phyloP scores from a whole-genome alignment of 2,329 filamentous ascomycete species.

The Rutstroemia sp. region DNA sequence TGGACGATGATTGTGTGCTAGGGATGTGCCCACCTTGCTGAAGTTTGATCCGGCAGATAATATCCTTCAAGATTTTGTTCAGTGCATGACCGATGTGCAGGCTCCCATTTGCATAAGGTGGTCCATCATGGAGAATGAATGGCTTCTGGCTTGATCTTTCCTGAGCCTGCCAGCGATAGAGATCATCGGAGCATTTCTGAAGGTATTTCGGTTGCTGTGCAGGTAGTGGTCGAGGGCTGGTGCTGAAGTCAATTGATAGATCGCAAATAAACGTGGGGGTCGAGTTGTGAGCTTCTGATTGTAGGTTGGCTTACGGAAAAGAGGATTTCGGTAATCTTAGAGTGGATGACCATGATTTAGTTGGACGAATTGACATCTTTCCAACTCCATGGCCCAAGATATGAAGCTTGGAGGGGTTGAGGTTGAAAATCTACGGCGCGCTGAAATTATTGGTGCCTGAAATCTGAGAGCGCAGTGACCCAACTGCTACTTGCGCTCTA shows the following conservation, averaged over 20 bases:
- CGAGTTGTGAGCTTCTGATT: conserved; percentile 9
- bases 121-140: conserved; percentile 90
- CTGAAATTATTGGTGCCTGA: too few relatives aligned
- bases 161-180: conserved; percentile 76
- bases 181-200: conserved; percentile 71
- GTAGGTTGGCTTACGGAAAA: conserved; percentile 51
- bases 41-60: conserved; percentile 76
- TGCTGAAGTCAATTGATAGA: conserved; percentile 7
- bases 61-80: conserved; percentile 96
- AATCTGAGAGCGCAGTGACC: too few relatives aligned
- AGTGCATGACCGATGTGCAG: conserved; percentile 91
- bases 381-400: conserved; percentile 12
- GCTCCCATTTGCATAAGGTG: conserved; percentile 89
- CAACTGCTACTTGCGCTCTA: too few relatives aligned
- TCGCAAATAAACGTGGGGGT: not conserved
- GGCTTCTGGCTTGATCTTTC: conserved; percentile 32
- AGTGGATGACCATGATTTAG: conserved; percentile 64
- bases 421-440: too few relatives aligned
- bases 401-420: too few relatives aligned
- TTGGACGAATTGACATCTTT: conserved; percentile 26
- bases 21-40: conserved; percentile 48
- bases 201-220: conserved; percentile 51
- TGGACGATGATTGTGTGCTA: too few relatives aligned
- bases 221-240: conserved; percentile 31
- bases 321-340: conserved; percentile 67